Evolutionary conservation across 2,329 filamentous ascomycete species (phyloP), one percentile per base, ranked within the genome.

Genomic region (Trichophyton verrucosum): DNA sequence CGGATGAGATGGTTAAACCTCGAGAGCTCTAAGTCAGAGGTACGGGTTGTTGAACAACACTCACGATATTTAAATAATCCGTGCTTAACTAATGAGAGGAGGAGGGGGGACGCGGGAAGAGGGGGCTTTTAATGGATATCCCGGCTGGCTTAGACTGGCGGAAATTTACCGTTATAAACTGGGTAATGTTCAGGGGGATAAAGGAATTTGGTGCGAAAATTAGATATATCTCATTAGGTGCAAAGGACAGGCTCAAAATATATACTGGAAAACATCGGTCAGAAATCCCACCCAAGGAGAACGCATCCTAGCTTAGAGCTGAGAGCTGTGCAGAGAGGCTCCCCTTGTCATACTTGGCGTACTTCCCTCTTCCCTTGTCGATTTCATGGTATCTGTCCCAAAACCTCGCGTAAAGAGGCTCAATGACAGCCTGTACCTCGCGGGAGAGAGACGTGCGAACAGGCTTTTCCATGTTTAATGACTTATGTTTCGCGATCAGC

Each of bases 331-430:
- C 82, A 55, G 87, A 84, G 68, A 99, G 86, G 56, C 85, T 83
- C 46, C 80, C 80, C 78, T 96, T 96, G 77, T 96, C 91, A 72
- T 96, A 97, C 77, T 95, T 96, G 72, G 95, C 91, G 74, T 97
- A 95, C 75, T 99, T 99, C 67, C 92, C 92, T 76, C 91, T 95
- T 62, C 94, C 94, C 78, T 96, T 96, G 76, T 97, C 92, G 65
- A 97, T 86, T 75, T 97, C 94, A 72, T 96, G 91, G 72, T 99
- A 99, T 30, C 92, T 83, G 75, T 97, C 94, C 85, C 90, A 97
- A 76, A 99, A 99, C 53, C 94, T 83, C 64, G 87, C 88, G 76
- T 99, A 99, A 13, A 99, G 80, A 60, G 92, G 91, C 76, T 97
- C 92, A 61, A 99, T 86, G 76, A 96, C 89, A 68, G 86, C 86